Evolutionary conservation across 2,329 filamentous ascomycete species (phyloP).

Genomic region (Gyromitra esculenta): DNA sequence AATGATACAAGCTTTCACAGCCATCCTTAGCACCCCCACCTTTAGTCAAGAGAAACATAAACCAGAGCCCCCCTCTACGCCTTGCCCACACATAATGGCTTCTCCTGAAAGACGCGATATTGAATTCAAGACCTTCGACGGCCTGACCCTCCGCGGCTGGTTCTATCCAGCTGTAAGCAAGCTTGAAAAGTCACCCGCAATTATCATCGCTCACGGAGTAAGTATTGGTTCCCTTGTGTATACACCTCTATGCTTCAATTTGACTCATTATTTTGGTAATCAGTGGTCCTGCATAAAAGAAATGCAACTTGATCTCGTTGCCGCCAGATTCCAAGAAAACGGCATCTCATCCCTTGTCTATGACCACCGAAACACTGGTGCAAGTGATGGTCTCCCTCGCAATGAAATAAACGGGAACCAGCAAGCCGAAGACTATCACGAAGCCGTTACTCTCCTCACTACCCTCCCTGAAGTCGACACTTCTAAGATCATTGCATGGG

Average conservation of each 20-base stretch:
- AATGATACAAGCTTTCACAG: not conserved
- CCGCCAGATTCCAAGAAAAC: conserved; percentile 58
- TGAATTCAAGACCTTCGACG: conserved; percentile 62
- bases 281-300: conserved; percentile 52
- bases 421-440: conserved; percentile 59
- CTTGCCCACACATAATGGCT: not conserved
- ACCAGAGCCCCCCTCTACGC: not conserved
- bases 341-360: conserved; percentile 61
- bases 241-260: not conserved
- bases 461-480: conserved; percentile 60
- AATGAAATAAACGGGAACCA: conserved; percentile 60
- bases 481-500: conserved; percentile 58
- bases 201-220: conserved; percentile 57
- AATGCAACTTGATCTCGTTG: conserved; percentile 54
- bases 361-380: conserved; percentile 60
- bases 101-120: conserved; percentile 57
- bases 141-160: conserved; percentile 60
- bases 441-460: conserved; percentile 64
- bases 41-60: not conserved
- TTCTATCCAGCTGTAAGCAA: conserved; percentile 59
- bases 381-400: conserved; percentile 61
- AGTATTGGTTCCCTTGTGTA: not conserved
- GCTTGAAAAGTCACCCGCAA: conserved; percentile 48
- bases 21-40: not conserved
- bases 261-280: not conserved